Conservation (phyloP, 2,329 filamentous ascomycete species). For the Onygenales sp. region DNA sequence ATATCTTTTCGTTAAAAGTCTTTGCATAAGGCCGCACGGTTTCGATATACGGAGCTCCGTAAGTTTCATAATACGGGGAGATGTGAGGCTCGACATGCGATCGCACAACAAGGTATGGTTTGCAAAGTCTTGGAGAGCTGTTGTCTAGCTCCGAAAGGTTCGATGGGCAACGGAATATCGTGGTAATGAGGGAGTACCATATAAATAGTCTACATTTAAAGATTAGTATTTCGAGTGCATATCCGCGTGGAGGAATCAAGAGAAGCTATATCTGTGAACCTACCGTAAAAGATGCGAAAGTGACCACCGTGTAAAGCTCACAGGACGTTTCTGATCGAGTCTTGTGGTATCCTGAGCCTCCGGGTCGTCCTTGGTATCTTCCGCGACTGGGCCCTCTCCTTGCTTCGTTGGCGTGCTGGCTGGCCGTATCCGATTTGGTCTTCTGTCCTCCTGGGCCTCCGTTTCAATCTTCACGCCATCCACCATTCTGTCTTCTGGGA, state of each 20-base stretch:
- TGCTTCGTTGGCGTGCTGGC: too few relatives aligned
- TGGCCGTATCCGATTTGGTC: too few relatives aligned
- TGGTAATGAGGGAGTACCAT: conserved; percentile 77
- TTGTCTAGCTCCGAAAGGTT: conserved; percentile 58
- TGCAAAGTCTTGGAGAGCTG: conserved; percentile 67
- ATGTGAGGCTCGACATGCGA: conserved; percentile 64
- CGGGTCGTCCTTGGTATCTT: conserved; percentile 11
- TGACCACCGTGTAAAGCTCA: conserved; percentile 23
- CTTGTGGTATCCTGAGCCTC: conserved; percentile 7
- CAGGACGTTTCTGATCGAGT: conserved; percentile 11
- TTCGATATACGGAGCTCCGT: conserved; percentile 75
- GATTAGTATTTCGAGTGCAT: not conserved
- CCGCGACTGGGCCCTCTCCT: conserved; percentile 20
- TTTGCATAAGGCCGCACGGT: conserved; percentile 63
- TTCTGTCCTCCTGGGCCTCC: too few relatives aligned
- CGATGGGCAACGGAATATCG: conserved; percentile 73
- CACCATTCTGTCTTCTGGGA: too few relatives aligned
- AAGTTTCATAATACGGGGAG: conserved; percentile 74
- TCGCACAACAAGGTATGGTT: conserved; percentile 61
- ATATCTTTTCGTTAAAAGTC: conserved; percentile 48
- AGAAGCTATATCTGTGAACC: conserved; percentile 5
- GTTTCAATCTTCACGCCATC: too few relatives aligned
- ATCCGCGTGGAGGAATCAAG: not conserved
- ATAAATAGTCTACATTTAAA: conserved; percentile 53
- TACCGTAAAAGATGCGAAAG: conserved; percentile 27